Evolutionary conservation across 2,329 filamentous ascomycete species (phyloP).

Genomic region (Penicillium sp.): DNA sequence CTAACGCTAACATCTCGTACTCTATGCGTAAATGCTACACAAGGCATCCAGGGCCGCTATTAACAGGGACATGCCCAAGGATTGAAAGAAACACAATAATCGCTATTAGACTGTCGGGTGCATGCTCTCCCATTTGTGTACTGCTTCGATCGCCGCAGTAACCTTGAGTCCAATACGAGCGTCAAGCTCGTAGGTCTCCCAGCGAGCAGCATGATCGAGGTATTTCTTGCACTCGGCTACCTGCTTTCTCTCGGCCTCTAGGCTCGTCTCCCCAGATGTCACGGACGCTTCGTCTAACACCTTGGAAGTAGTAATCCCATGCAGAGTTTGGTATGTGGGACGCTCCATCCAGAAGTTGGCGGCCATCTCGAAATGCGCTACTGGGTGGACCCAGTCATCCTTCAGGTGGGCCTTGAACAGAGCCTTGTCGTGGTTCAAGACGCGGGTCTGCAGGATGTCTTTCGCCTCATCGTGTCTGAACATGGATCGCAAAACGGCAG

Average conservation of each 20-base stretch:
- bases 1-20: neutral
- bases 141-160: constrained; percentile 46
- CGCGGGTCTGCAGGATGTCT: constrained; percentile 57
- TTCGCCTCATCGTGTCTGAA: constrained; percentile 65
- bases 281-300: constrained; percentile 2
- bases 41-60: neutral
- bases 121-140: constrained; percentile 43
- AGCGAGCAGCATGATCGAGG: constrained; percentile 56
- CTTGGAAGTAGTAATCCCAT: constrained; percentile 17
- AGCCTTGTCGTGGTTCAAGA: constrained; percentile 59
- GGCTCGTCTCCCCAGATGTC: neutral
- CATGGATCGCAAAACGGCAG: constrained; percentile 64
- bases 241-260: constrained; percentile 34
- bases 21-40: constrained; percentile 5
- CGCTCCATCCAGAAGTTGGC: constrained; percentile 74
- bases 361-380: constrained; percentile 82
- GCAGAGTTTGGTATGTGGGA: constrained; percentile 38
- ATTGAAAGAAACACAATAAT: neutral
- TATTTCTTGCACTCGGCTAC: constrained; percentile 55
- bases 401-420: constrained; percentile 52
- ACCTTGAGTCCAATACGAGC: constrained; percentile 53
- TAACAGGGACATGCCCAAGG: neutral
- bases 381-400: constrained; percentile 65
- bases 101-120: constrained; percentile 17
- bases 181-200: constrained; percentile 63